Evolutionary conservation across 768 basidiomycete species (phyloP), one percentile per base, ranked within the genome.

Genomic region (Russula sp.): DNA sequence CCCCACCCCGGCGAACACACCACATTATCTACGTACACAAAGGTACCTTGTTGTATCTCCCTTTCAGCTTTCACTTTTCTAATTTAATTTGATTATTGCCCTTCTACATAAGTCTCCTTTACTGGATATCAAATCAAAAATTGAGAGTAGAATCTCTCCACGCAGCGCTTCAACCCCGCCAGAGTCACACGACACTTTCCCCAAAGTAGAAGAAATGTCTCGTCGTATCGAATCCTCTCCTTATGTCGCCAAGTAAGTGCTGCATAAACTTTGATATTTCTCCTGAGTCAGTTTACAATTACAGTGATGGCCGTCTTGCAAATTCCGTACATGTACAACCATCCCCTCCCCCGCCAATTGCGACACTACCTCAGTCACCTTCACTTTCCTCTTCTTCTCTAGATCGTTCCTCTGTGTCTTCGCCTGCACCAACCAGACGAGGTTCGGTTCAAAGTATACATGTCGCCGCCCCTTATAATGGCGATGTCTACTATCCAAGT

Each of bases 391-490:
- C 81, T 40, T 83, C 83, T 50, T 84, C 84, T 0, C 76, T 82
- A 40, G 85, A 86, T 76, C 81, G 84, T 70, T 82, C 83, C 51
- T 80, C 83, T 38, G 80, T 83, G 51, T 80, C 80, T n/a, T 83
- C 85, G 1, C 84, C 87, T 8, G 83, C 84, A 26, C 76, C 65
- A 71, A 80, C 59, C 77, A 82, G 74, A 67, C 66, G 69, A 74
- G 78, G 66, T 76, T 77, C 66, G 75, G 72, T 57, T 71, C 66
- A 73, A 73, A 46, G 70, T 62, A 57, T 76, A 75, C 68, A 71
- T 77, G 63, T 75, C 40, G 75, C 78, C 73, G 75, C 77, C 66
- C 66, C 78, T 30, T 76, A 79, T 71, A 75, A 76, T 36, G 74
- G 74, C 44, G 65, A 65, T 32, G 64, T 62, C 30, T 57, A 36